Evolutionary conservation across 208 protist species (phyloP), one percentile per base, ranked within the genome.

Genomic region (Borovskyia barvae): DNA sequence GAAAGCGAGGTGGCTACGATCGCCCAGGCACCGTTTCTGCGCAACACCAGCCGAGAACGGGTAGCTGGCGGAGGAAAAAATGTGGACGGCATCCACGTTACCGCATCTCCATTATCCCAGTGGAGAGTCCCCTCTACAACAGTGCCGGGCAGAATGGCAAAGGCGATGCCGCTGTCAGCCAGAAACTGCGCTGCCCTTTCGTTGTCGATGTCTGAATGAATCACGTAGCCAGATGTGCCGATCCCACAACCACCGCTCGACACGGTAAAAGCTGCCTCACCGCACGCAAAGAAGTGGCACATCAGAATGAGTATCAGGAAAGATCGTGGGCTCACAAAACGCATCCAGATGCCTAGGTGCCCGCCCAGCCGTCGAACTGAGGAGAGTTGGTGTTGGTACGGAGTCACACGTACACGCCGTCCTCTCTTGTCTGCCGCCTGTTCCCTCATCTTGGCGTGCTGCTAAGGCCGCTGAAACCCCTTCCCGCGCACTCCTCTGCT

Each of bases 61-160:
- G 20, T 48, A 20, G 15, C 35, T 11, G 62, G 3, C 2, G 69
- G 71, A 1, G 46, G 14, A 1, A 28, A n/a, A 36, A 82, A 75
- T 5, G 20, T 22, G 11, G 49, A 26, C 6, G 77, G 70, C 32
- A 45, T 49, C 76, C 73, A 84, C 22, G 42, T 51, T 40, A 77
- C 50, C 5, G 59, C 25, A 29, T 55, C 64, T 2, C 71, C 77
- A 52, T 77, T 69, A 11, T 78, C 62, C 71, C 72, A 75, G 40
- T 70, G 55, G 1, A 64, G 26, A 2, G 51, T 22, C 24, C 70
- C 74, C 11, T 64, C 48, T 12, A 50, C 56, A 2, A 78, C 64
- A 24, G 65, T 69, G 30, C 62, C 81, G 14, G 61, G 76, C 33
- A 82, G 69, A 33, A 57, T 66, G 15, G 77, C 81, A 17, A 47